A percentile compares a stretch with the other conserved stretches of the same genome.
Evolutionary conservation across 768 basidiomycete species (phyloP).

Genomic region (Mycena epipterygia): DNA sequence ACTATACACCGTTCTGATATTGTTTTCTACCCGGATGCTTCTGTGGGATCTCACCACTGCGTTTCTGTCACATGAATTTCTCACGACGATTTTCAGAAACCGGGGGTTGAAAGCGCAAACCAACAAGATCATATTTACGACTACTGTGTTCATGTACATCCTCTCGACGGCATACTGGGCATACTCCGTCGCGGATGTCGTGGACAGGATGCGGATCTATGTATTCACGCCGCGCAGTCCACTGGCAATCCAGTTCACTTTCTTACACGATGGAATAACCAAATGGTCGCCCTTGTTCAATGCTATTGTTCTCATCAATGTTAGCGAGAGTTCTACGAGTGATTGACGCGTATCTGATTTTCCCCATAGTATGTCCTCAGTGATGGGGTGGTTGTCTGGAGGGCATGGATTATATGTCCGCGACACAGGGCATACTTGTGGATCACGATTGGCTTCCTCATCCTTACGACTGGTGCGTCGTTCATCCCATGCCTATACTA

Average conservation of each 20-base stretch:
- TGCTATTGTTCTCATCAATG: constrained; percentile 2
- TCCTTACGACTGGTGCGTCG: constrained; percentile 1
- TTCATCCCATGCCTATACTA: neutral
- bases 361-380: neutral
- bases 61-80: neutral
- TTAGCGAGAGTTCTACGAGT: neutral
- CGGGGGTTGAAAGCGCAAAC: constrained; percentile 1
- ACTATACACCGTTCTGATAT: neutral
- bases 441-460: constrained; percentile 11
- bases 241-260: too few species aligned
- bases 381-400: constrained; percentile 28
- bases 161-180: constrained; percentile 12
- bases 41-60: neutral
- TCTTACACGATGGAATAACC: neutral
- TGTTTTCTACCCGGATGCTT: neutral
- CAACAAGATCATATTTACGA: constrained; percentile 11
- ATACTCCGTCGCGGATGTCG: neutral
- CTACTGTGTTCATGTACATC: constrained; percentile 18
- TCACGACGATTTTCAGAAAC: constrained; percentile 1
- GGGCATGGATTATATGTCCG: constrained; percentile 19
- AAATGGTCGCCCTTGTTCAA: constrained; percentile 12
- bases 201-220: neutral
- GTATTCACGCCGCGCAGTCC: too few species aligned
- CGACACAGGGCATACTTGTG: constrained; percentile 16
- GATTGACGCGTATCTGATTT: neutral